Percentiles rank a stretch among this genome's conserved stretches.
Conservation (phyloP, 1,284 basidiomycete species). For the Apiotrichum mycotoxinovorans region DNA sequence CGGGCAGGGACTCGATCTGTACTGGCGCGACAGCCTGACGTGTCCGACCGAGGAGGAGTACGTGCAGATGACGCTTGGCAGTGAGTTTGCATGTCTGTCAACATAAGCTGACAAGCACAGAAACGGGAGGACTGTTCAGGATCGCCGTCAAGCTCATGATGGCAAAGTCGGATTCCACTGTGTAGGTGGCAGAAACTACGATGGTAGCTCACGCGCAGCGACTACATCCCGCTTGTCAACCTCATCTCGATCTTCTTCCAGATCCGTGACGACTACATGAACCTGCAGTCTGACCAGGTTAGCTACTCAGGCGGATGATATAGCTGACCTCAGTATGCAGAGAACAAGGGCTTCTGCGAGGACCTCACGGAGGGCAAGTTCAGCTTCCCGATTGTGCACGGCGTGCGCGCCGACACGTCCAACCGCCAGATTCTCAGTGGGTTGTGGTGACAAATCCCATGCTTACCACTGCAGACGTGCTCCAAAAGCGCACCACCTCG, state of each 20-base stretch:
- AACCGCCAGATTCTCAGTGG: slow-evolving; percentile 77
- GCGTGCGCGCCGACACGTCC: slow-evolving; percentile 67
- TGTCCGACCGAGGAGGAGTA: slow-evolving; percentile 97
- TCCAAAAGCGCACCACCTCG: slow-evolving; percentile 79
- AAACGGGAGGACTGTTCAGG: slow-evolving; percentile 91
- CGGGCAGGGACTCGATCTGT: slow-evolving; percentile 90
- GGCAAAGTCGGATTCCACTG: slow-evolving; percentile 59
- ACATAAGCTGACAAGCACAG: slow-evolving; percentile 52
- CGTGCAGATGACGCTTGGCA: slow-evolving; percentile 92
- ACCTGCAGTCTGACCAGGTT: slow-evolving; percentile 80
- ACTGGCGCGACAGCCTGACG: slow-evolving; percentile 86
- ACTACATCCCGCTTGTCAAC: slow-evolving; percentile 89
- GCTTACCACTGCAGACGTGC: slow-evolving; percentile 62
- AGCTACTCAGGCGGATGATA: slow-evolving; percentile 1
- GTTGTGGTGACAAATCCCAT: slow-evolving; percentile 34
- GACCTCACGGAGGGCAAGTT: slow-evolving; percentile 96
- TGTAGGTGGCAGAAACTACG: slow-evolving; percentile 55
- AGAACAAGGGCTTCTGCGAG: slow-evolving; percentile 92
- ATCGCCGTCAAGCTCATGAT: slow-evolving; percentile 96
- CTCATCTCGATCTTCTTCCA: slow-evolving; percentile 93
- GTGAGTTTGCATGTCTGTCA: slow-evolving; percentile 55
- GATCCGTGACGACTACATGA: slow-evolving; percentile 97
- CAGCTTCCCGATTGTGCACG: slow-evolving; percentile 89
- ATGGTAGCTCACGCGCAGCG: slow-evolving; percentile 53
- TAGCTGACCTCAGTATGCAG: slow-evolving; percentile 63